Conservation (phyloP, 768 basidiomycete species). For the Porphyrellus cyaneotinctus region DNA sequence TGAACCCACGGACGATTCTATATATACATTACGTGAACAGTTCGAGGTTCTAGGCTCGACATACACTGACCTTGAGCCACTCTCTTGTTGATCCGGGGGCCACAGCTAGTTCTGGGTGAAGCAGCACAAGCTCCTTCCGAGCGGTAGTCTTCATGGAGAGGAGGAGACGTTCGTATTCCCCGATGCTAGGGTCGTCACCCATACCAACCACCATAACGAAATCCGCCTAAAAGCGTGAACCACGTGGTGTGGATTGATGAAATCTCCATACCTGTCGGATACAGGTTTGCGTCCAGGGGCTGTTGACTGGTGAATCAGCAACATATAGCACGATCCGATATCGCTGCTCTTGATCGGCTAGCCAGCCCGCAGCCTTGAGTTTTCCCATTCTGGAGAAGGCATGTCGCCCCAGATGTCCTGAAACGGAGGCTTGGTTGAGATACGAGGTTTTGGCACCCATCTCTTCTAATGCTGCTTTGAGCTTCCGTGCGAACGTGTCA, state of each 20-base stretch:
- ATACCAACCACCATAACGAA: constrained; percentile 92
- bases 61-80: constrained; percentile 78
- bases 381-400: constrained; percentile 97
- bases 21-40: not conserved
- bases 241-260: constrained; percentile 1
- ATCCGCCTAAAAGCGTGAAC: constrained; percentile 58
- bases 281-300: constrained; percentile 97
- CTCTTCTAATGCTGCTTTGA: constrained; percentile 83
- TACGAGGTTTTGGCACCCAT: constrained; percentile 92
- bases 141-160: constrained; percentile 97
- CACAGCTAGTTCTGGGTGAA: constrained; percentile 90
- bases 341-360: constrained; percentile 93
- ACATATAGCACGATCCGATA: constrained; percentile 94
- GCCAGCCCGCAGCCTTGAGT: constrained; percentile 87
- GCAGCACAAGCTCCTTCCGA: constrained; percentile 91
- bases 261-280: constrained; percentile 71
- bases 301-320: constrained; percentile 90
- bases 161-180: constrained; percentile 91
- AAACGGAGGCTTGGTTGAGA: constrained; percentile 91
- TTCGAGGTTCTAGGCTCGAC: not conserved
- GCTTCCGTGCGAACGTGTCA: constrained; percentile 83
- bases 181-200: constrained; percentile 86
- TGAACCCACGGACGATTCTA: constrained; percentile 95
- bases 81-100: constrained; percentile 87
- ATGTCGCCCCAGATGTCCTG: constrained; percentile 87